phyloP scores from a whole-genome alignment of 345 rosid species.

The Eucalyptus tenuipes region DNA sequence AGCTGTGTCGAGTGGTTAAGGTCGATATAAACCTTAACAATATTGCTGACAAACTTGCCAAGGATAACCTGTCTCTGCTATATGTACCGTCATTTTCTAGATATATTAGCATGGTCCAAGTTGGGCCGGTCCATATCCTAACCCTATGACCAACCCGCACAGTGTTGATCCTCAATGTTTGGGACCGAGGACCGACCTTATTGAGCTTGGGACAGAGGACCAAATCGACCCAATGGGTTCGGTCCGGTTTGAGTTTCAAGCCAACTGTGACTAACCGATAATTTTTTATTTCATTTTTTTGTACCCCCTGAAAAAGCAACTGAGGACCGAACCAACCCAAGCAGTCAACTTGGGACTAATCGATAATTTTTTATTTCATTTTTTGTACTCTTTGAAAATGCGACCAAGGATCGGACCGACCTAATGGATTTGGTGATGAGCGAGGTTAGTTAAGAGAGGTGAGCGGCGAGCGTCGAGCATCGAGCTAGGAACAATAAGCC shows the following conservation, averaged over 20 bases:
- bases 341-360: no score
- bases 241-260: no score
- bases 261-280: no score
- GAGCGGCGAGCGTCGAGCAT: accelerated
- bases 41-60: background rate
- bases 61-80: background rate
- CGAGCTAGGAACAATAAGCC: no score
- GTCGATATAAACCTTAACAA: background rate
- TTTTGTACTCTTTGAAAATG: no score
- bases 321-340: no score
- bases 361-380: no score
- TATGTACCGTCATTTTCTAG: background rate
- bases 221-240: accelerated
- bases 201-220: no score
- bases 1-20: background rate
- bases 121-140: accelerated
- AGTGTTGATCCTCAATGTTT: no score
- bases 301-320: accelerated
- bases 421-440: accelerated
- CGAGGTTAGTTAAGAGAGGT: no score
- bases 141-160: accelerated
- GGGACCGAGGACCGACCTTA: accelerated
- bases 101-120: background rate
- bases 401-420: no score
- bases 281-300: no score